Base-by-base conservation (phyloP, 2,329 filamentous ascomycete genomes). In the Ilyonectria mors-panacis region DNA sequence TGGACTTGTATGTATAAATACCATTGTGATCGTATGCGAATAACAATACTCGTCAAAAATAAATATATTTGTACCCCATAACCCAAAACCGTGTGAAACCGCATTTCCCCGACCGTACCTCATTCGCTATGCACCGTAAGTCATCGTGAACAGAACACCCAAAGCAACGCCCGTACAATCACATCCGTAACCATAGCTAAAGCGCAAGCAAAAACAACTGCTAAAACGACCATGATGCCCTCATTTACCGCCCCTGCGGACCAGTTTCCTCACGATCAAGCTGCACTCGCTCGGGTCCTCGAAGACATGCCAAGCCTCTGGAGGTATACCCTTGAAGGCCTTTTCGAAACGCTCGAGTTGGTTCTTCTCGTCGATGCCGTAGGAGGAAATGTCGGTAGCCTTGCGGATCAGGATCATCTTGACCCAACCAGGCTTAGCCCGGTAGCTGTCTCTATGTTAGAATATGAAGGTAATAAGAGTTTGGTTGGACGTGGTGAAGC, bases 381-480 rank as follows among this genome's bases (percentile, higher is more conserved):
- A 75, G 2, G 87, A 88, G 0, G 91, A 89, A 26, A 96, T 88
- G 69, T 95, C 92, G 2, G 86, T 91, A 0, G 96, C 94, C 77
- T 93, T 95, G 60, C 95, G 89, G 75, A 98, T 97, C 70, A 93
- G 92, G 53, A 98, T 96, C 13, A 93, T 87, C 68, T 89, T 89
- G 68, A 98, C 89, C 94, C 94, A 98, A 7, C 87, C 89, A 0
- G 91, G 91, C 69, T 91, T 88, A 55, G 86, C 85, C 59, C 90
- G 86, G 73, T 88, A 91, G 12, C 87, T 89, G 8, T 6, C 15
- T 10, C 1, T 1, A 19, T 4, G 48, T 78, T 60, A 78, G 73
- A 35, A 63, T 48, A n/a, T 6, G 4, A 59, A 1, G 6, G 12
- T 13, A 39, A 47, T 4, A 1, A 17, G 21, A 19, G 17, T 19